A percentile compares a stretch with the other conserved stretches of the same genome.
Conservation (phyloP, 257 asterid species). For the Ocimum tenuiflorum region DNA sequence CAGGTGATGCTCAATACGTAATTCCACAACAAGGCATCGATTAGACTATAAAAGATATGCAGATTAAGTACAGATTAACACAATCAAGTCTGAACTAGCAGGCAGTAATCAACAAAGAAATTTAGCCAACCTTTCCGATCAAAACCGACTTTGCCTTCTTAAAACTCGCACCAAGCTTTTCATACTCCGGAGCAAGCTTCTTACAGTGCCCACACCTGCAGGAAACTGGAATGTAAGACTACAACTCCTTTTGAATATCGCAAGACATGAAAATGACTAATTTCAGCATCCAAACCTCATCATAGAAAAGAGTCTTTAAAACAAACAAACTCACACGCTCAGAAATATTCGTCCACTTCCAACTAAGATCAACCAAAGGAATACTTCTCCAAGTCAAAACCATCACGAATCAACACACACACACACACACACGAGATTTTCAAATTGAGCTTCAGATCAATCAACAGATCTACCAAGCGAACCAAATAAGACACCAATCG, state of each 20-base stretch:
- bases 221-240: slow-evolving; percentile 45
- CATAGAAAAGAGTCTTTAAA: too few species aligned
- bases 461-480: slow-evolving; percentile 16
- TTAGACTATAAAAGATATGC: not conserved
- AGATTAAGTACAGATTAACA: not conserved
- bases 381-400: not conserved
- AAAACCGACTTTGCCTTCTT: slow-evolving; percentile 83
- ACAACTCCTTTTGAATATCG: not conserved
- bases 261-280: not conserved
- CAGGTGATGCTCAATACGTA: not conserved
- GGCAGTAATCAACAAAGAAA: not conserved
- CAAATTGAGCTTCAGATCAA: not conserved
- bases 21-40: not conserved
- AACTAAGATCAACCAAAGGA: not conserved
- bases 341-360: not conserved
- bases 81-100: not conserved
- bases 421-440: not conserved
- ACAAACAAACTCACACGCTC: too few species aligned
- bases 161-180: slow-evolving; percentile 81
- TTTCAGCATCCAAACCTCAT: not conserved
- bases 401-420: not conserved
- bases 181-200: slow-evolving; percentile 95
- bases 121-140: slow-evolving; percentile 74
- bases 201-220: too few species aligned
- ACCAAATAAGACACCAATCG: not conserved